Conservation (phyloP, 768 basidiomycete species). For the Psilocybe azurescens region DNA sequence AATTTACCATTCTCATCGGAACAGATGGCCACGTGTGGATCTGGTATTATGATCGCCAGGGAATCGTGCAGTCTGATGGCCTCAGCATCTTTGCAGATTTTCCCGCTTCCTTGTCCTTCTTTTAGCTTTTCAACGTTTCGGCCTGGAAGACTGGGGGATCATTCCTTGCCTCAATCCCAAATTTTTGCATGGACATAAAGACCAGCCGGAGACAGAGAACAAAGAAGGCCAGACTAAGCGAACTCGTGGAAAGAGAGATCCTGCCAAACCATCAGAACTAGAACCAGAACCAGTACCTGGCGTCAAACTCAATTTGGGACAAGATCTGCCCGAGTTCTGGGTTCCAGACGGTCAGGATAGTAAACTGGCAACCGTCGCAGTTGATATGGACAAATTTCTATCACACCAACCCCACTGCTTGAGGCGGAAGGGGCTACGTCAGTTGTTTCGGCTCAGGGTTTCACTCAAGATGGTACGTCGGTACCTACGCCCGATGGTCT, state of each 20-base stretch:
- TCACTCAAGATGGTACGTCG: too few species aligned
- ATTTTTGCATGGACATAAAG: not conserved
- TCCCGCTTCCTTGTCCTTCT: constrained; percentile 28
- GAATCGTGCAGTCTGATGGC: constrained; percentile 26
- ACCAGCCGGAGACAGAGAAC: not conserved
- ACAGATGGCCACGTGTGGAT: constrained; percentile 26
- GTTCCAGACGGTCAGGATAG: not conserved
- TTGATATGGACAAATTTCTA: not conserved
- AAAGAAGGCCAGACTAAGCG: not conserved
- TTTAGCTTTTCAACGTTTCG: constrained; percentile 29
- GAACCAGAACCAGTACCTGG: not conserved
- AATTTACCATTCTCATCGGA: not conserved
- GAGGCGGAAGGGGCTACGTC: constrained; percentile 2
- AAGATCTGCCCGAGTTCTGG: not conserved
- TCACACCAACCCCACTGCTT: constrained; percentile 1
- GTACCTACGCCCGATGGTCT: not conserved
- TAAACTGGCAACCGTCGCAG: not conserved
- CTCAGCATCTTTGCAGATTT: constrained; percentile 28
- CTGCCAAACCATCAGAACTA: not conserved
- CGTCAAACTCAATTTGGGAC: not conserved
- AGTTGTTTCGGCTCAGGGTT: not conserved
- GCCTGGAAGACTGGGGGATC: constrained; percentile 26
- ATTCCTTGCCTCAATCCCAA: constrained; percentile 6
- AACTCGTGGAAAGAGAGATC: not conserved
- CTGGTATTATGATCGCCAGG: constrained; percentile 30